These are phyloP conservation scores for Aureobasidium leucospermi DNA, from an alignment of 2,329 filamentous ascomycete species.

Conservation along the genomic window DNA sequence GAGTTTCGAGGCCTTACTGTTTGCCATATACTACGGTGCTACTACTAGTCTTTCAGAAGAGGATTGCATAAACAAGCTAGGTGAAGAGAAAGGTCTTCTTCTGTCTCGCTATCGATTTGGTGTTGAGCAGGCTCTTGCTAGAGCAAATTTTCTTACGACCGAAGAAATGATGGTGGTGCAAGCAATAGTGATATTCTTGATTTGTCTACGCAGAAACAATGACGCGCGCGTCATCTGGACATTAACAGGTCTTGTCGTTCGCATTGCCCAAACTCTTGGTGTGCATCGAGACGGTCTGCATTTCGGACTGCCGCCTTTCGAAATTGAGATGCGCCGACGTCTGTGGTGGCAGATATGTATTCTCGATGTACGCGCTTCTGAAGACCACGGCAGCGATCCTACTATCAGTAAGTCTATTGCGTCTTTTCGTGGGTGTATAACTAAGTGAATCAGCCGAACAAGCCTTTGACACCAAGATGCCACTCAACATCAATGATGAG, in stretches of 20 bases:
- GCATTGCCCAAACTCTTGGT: constrained; percentile 53
- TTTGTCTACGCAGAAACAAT: constrained; percentile 46
- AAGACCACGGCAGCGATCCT: constrained; percentile 57
- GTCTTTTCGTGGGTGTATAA: neutral
- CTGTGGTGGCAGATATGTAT: constrained; percentile 38
- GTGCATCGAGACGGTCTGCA: constrained; percentile 53
- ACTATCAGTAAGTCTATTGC: constrained; percentile 38
- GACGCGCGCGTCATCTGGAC: constrained; percentile 50
- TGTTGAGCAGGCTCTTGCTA: constrained; percentile 55
- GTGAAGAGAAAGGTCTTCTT: constrained; percentile 43
- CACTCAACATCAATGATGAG: constrained; percentile 50
- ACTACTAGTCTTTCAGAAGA: constrained; percentile 44
- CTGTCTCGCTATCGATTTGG: constrained; percentile 54
- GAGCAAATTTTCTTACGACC: constrained; percentile 55
- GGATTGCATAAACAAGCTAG: constrained; percentile 43
- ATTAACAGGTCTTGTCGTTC: constrained; percentile 50
- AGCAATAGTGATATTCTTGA: constrained; percentile 55
- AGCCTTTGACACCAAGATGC: constrained; percentile 54
- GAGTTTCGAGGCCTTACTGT: constrained; percentile 51
- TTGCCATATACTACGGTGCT: constrained; percentile 55
- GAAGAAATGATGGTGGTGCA: constrained; percentile 57
- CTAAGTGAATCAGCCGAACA: constrained; percentile 31
- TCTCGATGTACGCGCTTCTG: constrained; percentile 53
- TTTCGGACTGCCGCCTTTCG: constrained; percentile 50
- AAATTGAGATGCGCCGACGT: constrained; percentile 49